Evolutionary conservation across 129 eudicot species (phyloP).

Genomic region (Artemisia tridentata): DNA sequence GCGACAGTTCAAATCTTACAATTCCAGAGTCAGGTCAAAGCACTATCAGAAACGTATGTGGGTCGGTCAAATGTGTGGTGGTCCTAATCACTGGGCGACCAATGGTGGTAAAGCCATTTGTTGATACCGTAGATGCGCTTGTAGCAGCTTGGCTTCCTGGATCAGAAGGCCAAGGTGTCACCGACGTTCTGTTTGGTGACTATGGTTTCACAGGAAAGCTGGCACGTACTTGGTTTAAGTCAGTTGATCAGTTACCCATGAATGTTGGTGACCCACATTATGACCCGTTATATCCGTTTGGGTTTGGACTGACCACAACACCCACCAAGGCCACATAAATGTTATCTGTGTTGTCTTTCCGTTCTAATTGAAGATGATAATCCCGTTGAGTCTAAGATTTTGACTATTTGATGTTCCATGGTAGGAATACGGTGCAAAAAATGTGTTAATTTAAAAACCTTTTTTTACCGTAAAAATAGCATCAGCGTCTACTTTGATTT

Average conservation of each 20-base stretch:
- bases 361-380: not conserved
- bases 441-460: no score
- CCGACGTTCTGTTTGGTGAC: conserved; percentile 57
- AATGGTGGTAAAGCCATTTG: conserved; percentile 53
- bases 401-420: not conserved
- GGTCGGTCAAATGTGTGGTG: conserved; percentile 51
- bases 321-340: conserved; percentile 17
- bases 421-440: not conserved
- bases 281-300: conserved; percentile 64
- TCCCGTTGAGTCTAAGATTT: not conserved
- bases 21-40: conserved; percentile 41
- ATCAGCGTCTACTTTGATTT: no score
- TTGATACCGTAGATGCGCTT: conserved; percentile 46
- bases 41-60: conserved; percentile 52
- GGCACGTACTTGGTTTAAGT: conserved; percentile 64
- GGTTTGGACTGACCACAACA: conserved; percentile 48
- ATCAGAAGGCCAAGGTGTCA: conserved; percentile 66
- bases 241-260: conserved; percentile 62
- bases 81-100: conserved; percentile 61
- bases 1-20: conserved; percentile 61
- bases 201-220: conserved; percentile 58
- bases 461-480: no score
- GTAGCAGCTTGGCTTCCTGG: conserved; percentile 92
- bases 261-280: conserved; percentile 66
- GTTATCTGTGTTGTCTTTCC: not conserved